Conservation (phyloP, 768 basidiomycete species). For the Infundibulicybe gibba region DNA sequence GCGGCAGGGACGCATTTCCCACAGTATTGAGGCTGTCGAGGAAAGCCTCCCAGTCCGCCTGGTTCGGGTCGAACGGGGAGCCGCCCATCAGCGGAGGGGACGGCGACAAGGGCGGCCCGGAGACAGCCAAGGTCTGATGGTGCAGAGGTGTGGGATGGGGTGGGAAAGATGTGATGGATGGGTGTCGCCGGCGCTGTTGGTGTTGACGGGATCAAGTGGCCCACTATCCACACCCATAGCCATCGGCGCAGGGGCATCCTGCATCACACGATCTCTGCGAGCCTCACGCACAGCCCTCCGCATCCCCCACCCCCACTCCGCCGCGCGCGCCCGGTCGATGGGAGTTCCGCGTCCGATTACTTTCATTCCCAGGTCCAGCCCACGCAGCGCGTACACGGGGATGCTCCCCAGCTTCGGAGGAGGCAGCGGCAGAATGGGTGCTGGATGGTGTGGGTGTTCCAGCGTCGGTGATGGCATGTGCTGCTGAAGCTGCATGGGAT, state of each 20-base stretch:
- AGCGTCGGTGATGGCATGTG: slow-evolving; percentile 3
- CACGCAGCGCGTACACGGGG: slow-evolving; percentile 21
- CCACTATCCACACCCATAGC: slow-evolving; percentile 5
- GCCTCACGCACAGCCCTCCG: not conserved
- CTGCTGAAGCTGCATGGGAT: not conserved
- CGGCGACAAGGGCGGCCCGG: not conserved
- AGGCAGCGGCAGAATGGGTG: slow-evolving; percentile 27
- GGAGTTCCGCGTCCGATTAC: slow-evolving; percentile 32
- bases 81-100: not conserved
- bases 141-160: no score
- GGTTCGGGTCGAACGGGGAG: slow-evolving; percentile 6
- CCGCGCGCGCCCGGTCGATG: slow-evolving; percentile 21
- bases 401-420: slow-evolving; percentile 29
- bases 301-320: slow-evolving; percentile 22
- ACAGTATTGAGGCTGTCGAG: slow-evolving; percentile 9
- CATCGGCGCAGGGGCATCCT: not conserved
- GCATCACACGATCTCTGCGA: not conserved
- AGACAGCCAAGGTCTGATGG: no score
- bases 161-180: no score
- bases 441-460: slow-evolving; percentile 6
- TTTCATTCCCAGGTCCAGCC: slow-evolving; percentile 21
- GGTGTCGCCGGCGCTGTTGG: not conserved
- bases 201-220: not conserved
- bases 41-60: slow-evolving; percentile 11
- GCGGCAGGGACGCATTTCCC: not conserved